Evolutionary conservation across 257 asterid genomes (phyloP), one percentile per base, ranked within the genome.

Genomic region (Eustoma russellianum): DNA sequence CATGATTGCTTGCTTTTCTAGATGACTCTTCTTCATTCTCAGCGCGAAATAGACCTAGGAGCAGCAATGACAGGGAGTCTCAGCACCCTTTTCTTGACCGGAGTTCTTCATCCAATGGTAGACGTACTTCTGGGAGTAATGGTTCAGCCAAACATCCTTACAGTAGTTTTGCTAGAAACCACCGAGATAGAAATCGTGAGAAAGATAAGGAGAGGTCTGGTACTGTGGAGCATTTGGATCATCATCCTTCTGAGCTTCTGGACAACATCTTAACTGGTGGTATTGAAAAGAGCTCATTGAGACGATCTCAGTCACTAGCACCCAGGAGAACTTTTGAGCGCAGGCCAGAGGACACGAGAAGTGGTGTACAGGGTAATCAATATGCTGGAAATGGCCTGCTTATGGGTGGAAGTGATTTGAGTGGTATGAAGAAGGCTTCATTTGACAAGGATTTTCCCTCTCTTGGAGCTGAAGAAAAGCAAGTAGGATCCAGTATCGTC

Each of bases 381-480:
- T 56, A 33, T 63, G 58, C 58, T 70, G 61, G 67, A 8, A 68
- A 75, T 62, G 69, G 75, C 64, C 50, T 64, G 35, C 66, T 24
- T 64, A 55, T 71, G n/a, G 66, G 72, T 55, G 76, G 71, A 24
- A 73, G 70, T 53, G 62, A 51, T 60, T 52, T 52, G 45, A 66
- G 62, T 33, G 81, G 80, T 15, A 55, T 60, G 15, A 73, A 69
- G 48, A 79, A 83, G 56, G 59, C 72, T 30, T 60, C 62, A 16
- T 81, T 87, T 70, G 92, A 81, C 35, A 83, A 72, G 72, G 92
- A 81, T 53, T 87, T 87, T 65, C 96, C 89, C 53, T 75, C 86
- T 58, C 85, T 87, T 60, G 86, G 86, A 52, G 65, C 70, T 51
- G 94, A 83, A 71, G 96, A 77, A 60, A 77, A 71, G 71, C 79